Percentiles rank a stretch among this genome's conserved stretches.
Conservation (phyloP, 108 stramenopile species). For the Cyclotella choctawhatcheeana region DNA sequence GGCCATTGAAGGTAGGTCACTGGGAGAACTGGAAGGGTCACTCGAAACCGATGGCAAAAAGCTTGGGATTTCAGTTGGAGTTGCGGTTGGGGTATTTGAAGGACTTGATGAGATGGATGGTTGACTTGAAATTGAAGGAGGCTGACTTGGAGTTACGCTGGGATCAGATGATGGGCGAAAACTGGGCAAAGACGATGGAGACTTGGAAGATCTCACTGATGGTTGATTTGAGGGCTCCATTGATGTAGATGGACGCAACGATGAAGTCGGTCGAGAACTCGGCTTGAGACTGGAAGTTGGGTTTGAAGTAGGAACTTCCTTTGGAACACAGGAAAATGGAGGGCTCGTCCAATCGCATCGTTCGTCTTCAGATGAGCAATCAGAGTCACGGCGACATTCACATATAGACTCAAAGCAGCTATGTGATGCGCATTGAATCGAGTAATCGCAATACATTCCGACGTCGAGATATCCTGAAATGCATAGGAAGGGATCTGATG, state of each 20-base stretch:
- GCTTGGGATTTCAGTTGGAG: slow-evolving; percentile 5
- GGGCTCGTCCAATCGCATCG: slow-evolving; percentile 4
- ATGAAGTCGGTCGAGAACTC: not conserved
- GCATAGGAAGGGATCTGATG: slow-evolving; percentile 18
- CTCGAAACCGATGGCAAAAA: not conserved
- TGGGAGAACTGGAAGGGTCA: not conserved
- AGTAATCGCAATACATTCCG: slow-evolving; percentile 6
- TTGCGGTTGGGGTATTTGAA: not conserved
- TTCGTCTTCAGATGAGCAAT: not conserved
- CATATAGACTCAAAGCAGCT: slow-evolving; percentile 21
- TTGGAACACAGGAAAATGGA: slow-evolving; percentile 10
- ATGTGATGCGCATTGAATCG: slow-evolving; percentile 11
- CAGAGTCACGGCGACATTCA: slow-evolving; percentile 22
- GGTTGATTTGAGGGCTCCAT: too few relatives aligned
- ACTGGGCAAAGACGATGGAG: too few relatives aligned
- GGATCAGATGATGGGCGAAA: not conserved
- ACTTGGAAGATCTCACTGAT: too few relatives aligned
- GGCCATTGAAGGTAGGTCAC: too few relatives aligned
- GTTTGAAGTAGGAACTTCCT: not conserved
- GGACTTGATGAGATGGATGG: not conserved
- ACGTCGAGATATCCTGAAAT: slow-evolving; percentile 12
- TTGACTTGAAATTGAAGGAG: not conserved
- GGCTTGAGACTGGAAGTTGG: not conserved
- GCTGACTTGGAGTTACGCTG: not conserved
- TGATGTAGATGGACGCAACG: not conserved